These are phyloP conservation scores for Phlebiopsis gigantea DNA, from an alignment of 768 basidiomycete species.

Conservation along the genomic window DNA sequence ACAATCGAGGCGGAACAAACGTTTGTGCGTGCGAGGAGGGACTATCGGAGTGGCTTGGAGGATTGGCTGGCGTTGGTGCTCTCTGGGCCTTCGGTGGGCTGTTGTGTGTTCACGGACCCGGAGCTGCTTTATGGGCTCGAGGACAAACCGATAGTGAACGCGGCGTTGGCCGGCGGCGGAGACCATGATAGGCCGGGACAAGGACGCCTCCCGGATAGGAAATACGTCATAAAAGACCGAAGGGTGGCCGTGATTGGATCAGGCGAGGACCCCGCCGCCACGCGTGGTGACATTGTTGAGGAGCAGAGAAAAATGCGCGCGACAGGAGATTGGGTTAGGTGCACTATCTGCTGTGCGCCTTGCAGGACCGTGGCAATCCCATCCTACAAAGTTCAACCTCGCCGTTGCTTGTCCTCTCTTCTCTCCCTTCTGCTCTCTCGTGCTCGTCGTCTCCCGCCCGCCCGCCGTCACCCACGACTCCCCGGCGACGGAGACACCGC, in stretches of 20 bases:
- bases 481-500: slow-evolving; percentile 7
- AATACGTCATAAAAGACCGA: neutral
- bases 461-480: slow-evolving; percentile 1
- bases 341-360: slow-evolving; percentile 1
- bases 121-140: no score
- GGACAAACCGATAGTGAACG: no score
- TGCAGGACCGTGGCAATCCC: slow-evolving; percentile 5
- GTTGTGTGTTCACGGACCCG: no score
- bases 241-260: neutral
- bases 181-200: neutral
- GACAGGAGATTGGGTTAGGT: slow-evolving; percentile 1
- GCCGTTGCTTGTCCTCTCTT: neutral
- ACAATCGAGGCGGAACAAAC: no score
- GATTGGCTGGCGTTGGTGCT: no score
- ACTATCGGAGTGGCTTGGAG: no score
- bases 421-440: neutral
- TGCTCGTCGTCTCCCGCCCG: slow-evolving; percentile 5
- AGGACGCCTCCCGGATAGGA: neutral
- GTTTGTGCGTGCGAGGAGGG: no score
- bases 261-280: neutral
- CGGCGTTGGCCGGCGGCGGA: neutral
- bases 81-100: no score
- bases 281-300: neutral
- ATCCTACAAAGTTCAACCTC: slow-evolving; percentile 4
- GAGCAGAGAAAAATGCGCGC: neutral